Base-by-base conservation (phyloP, 2,329 filamentous ascomycete genomes). In the Alternaria gansuensis region DNA sequence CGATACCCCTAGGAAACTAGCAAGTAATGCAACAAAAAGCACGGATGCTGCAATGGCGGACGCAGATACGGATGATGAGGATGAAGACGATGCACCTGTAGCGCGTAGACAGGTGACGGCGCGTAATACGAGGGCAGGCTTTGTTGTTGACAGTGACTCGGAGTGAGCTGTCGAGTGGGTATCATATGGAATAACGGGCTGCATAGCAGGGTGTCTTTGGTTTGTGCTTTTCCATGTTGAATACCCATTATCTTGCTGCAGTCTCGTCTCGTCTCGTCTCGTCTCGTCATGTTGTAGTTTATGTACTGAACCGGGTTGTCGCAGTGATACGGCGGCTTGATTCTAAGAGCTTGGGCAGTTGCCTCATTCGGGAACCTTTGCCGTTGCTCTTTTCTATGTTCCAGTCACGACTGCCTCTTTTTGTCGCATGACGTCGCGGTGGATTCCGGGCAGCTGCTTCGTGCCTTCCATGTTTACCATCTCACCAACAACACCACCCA, bases 131-230 rank as follows among this genome's bases (percentile, higher is more conserved):
- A 71, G 80, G 51, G 80, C 77, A 36, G 79, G 78, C 0, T 81
- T 82, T 59, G 67, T 82, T 37, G 68, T 82, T 67, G 79, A 80
- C 45, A 80, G 80, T 55, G 80, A 82, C 67, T 78, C 76, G 26
- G 77, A 79, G 57, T 79, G 68, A 68, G 5, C 14, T 17, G 4
- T 7, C 17, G 4, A 0, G 2, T 11, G 2, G 28, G 31, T 2
- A n/a, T 34, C 1, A 2, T 36, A 1, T 34, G 29, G 4, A 26
- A 26, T 11, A 2, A 14, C 17, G 5, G 21, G 23, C 26, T 14
- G 44, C 31, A 48, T 48, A 46, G 44, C 44, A 17, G 34, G 44
- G 17, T 34, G 44, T 24, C 29, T 23, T 33, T 3, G 17, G 17
- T 34, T 34, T 26, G 21, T 13, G 21, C 7, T 26, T 13, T 11